phyloP scores from a whole-genome alignment of 352 stramenopile species.

The Phytophthora citricola region DNA sequence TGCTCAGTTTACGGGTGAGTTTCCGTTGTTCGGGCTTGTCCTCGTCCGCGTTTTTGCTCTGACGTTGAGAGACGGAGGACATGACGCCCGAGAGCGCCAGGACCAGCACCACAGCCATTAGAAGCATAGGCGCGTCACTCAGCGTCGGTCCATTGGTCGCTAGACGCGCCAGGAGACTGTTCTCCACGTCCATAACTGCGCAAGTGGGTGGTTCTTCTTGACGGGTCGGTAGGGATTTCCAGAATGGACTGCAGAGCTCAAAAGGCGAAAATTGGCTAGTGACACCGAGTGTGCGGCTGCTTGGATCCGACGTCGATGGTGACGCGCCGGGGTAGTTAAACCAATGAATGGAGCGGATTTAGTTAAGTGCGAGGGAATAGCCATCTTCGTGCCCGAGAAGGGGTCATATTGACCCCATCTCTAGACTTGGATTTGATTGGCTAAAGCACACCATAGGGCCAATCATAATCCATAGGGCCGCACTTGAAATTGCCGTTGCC shows the following conservation, averaged over 20 bases:
- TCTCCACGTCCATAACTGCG: slow-evolving; percentile 29
- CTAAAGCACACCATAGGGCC: too few species aligned
- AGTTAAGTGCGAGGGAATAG: slow-evolving; percentile 10
- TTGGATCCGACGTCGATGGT: slow-evolving; percentile 9
- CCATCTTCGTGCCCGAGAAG: too few species aligned
- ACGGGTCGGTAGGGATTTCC: slow-evolving; percentile 11
- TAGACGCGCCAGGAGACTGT: slow-evolving; percentile 35
- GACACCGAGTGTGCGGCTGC: not conserved
- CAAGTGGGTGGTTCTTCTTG: not conserved
- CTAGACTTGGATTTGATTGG: too few species aligned
- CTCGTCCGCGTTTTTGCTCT: slow-evolving; percentile 15
- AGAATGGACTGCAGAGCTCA: slow-evolving; percentile 13
- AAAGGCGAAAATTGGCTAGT: not conserved
- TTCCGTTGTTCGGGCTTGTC: slow-evolving; percentile 16
- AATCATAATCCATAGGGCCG: too few species aligned
- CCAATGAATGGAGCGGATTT: not conserved
- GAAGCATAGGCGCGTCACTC: slow-evolving; percentile 32
- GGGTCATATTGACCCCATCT: too few species aligned
- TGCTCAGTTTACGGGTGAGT: slow-evolving; percentile 70
- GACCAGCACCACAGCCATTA: slow-evolving; percentile 44
- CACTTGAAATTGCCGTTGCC: too few species aligned
- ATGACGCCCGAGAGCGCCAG: slow-evolving; percentile 44
- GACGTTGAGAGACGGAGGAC: slow-evolving; percentile 33
- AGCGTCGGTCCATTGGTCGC: slow-evolving; percentile 29
- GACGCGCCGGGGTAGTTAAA: not conserved